Percentiles rank a stretch among this genome's conserved stretches.
phyloP scores from a whole-genome alignment of 2,329 filamentous ascomycete species.

The Aspergillus alliaceus region DNA sequence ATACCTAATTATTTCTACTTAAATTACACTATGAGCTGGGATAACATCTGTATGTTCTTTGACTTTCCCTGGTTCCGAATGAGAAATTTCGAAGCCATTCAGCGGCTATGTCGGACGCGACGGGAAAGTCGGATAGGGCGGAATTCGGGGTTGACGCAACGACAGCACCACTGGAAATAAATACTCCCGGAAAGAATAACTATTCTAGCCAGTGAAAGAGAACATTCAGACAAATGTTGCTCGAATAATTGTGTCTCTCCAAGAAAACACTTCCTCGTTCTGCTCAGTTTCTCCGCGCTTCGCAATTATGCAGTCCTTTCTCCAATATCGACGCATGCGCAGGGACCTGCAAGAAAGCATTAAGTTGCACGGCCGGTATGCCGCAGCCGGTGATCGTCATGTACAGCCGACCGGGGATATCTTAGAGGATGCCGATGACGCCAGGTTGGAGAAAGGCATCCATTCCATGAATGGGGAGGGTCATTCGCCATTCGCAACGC shows the following conservation, averaged over 20 bases:
- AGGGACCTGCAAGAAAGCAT: conserved; percentile 5
- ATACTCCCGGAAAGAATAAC: background rate
- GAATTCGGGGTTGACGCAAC: background rate
- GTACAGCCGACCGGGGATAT: conserved; percentile 2
- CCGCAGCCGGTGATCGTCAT: conserved; percentile 1
- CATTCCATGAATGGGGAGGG: background rate
- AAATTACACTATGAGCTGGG: background rate
- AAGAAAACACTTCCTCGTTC: background rate
- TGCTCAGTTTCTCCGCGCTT: background rate
- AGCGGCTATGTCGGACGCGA: background rate
- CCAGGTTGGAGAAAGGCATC: background rate
- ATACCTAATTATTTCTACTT: background rate
- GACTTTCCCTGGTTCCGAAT: background rate
- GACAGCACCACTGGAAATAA: background rate
- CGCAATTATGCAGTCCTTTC: conserved; percentile 26
- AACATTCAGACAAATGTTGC: background rate
- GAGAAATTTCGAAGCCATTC: background rate
- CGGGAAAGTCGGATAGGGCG: conserved; percentile 7
- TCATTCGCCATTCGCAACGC: background rate
- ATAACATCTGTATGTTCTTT: background rate
- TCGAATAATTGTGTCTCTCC: background rate
- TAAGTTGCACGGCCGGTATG: conserved; percentile 1
- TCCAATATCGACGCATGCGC: conserved; percentile 26
- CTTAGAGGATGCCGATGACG: conserved; percentile 1
- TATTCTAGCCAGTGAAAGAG: background rate